Base-by-base conservation (phyloP, 768 basidiomycete genomes). In the Peribolospora baueri region DNA sequence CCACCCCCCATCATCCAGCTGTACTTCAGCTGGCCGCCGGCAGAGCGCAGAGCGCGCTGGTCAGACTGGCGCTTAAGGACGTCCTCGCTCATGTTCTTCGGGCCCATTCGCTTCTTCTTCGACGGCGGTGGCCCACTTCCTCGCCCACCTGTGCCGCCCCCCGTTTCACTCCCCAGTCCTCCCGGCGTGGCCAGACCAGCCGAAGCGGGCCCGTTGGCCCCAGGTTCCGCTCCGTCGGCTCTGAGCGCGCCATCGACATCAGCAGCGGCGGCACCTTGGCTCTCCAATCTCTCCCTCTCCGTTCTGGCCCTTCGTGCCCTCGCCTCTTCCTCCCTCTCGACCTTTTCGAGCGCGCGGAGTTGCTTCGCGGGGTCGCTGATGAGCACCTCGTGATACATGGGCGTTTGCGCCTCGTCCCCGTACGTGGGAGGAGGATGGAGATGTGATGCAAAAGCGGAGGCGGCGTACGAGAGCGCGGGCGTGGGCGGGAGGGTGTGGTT, bases 51-150 rank as follows among this genome's bases (percentile, higher is more conserved):
- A 36, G 86, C 86, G 5, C 83, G 82, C 36, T 81, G 81, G 65
- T 91, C 86, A 42, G 81, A 82, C 79, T 88, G 79, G 65, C 84
- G 86, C 73, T 90, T 90, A 60, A 80, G 72, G 61, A 85, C 81
- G 61, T 88, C 86, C 67, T 87, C 86, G 5, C 79, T 81, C 82
- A 90, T 84, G 64, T 86, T 87, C 55, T 81, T 71, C 54, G 84
- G 83, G 0, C 82, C 82, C 8, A 84, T 25, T 25, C 25, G 25
- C 25, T 25, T 25, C 25, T 25, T 25, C 25, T 25, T 25, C 25
- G 25, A 25, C 25, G 25, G 25, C 25, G 25, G 25, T 25, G 25
- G 25, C 25, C 54, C 2, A 63, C 48, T 25, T 4, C 53, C 2
- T 5, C 38, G 3, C 11, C 55, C 42, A 2, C 50, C 46, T 47